phyloP scores from a whole-genome alignment of 805 yeast genomes.

The Starmerella floris region DNA sequence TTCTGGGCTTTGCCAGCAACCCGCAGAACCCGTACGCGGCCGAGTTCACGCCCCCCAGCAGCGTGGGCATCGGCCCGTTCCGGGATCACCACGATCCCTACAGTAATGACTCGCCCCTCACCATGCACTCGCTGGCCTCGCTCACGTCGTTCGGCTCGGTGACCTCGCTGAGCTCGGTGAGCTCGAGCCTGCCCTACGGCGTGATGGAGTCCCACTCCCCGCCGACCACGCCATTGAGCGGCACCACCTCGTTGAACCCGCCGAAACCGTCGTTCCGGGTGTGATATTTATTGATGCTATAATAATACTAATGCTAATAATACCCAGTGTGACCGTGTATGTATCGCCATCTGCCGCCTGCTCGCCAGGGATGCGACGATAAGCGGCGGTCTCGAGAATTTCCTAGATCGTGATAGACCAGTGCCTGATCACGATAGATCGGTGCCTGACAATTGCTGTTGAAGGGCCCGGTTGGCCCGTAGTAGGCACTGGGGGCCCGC shows the following conservation, averaged over 20 bases:
- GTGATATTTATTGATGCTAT: slow-evolving; percentile 4
- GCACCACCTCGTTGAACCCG: slow-evolving; percentile 10
- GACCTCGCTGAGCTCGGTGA: slow-evolving; percentile 12
- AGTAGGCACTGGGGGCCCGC: too few species aligned
- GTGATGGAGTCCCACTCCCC: slow-evolving; percentile 17
- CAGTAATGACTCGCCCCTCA: slow-evolving; percentile 14
- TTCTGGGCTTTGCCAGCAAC: background rate
- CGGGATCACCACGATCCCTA: slow-evolving; percentile 5
- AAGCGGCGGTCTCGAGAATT: too few species aligned
- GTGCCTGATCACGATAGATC: too few species aligned
- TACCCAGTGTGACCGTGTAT: too few species aligned
- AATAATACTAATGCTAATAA: background rate
- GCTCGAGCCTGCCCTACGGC: slow-evolving; percentile 5
- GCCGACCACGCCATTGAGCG: slow-evolving; percentile 17
- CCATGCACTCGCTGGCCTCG: slow-evolving; percentile 15
- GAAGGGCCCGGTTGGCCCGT: too few species aligned
- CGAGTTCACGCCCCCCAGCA: slow-evolving; percentile 18
- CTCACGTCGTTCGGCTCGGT: slow-evolving; percentile 16
- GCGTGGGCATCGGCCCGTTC: slow-evolving; percentile 1
- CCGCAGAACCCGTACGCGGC: background rate
- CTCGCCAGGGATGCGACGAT: too few species aligned
- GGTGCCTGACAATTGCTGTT: too few species aligned
- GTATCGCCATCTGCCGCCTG: too few species aligned
- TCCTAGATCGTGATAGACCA: too few species aligned
- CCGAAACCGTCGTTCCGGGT: slow-evolving; percentile 19